Percentiles rank a stretch among this genome's conserved stretches.
These are phyloP conservation scores for Mycena indigotica DNA, from an alignment of 768 basidiomycete species.

Conservation along the genomic window DNA sequence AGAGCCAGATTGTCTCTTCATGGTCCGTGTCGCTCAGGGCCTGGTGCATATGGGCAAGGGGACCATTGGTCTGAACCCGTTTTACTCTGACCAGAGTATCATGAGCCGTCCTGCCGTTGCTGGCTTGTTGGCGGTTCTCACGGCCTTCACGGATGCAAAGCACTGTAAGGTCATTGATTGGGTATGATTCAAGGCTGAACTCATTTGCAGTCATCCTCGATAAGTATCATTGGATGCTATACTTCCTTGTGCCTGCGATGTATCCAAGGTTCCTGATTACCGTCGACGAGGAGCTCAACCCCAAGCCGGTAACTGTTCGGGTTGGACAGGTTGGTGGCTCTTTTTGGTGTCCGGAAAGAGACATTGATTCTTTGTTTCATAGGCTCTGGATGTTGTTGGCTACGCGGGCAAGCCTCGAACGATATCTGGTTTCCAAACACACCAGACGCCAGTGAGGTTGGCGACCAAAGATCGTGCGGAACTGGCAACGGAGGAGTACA, in stretches of 20 bases:
- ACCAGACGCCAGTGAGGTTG: slow-evolving; percentile 92
- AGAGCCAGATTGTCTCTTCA: slow-evolving; percentile 94
- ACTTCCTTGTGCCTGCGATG: slow-evolving; percentile 95
- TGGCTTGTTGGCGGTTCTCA: slow-evolving; percentile 83
- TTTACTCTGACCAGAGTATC: slow-evolving; percentile 89
- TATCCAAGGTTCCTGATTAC: slow-evolving; percentile 98
- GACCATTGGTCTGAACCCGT: slow-evolving; percentile 97
- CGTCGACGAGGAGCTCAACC: slow-evolving; percentile 87
- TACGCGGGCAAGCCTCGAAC: slow-evolving; percentile 96
- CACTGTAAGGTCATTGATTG: slow-evolving; percentile 65
- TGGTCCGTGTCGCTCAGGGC: slow-evolving; percentile 94
- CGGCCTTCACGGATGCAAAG: slow-evolving; percentile 93
- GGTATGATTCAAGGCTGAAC: background rate
- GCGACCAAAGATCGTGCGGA: slow-evolving; percentile 95
- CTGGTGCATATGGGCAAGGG: slow-evolving; percentile 99
- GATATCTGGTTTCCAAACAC: slow-evolving; percentile 98
- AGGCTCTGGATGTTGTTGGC: slow-evolving; percentile 97
- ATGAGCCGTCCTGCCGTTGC: slow-evolving; percentile 90
- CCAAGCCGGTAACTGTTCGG: slow-evolving; percentile 86
- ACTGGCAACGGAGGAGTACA: slow-evolving; percentile 94
- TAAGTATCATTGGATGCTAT: slow-evolving; percentile 86
- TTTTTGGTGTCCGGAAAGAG: background rate
- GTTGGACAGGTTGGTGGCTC: slow-evolving; percentile 71
- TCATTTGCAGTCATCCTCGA: slow-evolving; percentile 81
- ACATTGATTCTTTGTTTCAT: slow-evolving; percentile 6